Evolutionary conservation across 768 basidiomycete genomes (phyloP).

Genomic region (Tulasnella sp.): DNA sequence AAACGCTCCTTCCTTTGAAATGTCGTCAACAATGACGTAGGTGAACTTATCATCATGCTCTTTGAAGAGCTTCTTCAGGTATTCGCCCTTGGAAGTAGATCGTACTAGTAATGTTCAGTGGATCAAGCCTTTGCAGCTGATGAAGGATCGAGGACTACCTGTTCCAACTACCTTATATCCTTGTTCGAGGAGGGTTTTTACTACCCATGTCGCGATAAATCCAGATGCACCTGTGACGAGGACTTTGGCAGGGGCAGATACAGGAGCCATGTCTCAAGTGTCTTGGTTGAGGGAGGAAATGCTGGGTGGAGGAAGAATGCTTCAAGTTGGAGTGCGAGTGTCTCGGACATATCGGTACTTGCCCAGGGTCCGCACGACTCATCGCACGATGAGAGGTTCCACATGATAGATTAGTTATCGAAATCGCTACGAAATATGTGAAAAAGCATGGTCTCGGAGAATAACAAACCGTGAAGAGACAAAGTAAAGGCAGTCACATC

Average conservation of each 20-base stretch:
- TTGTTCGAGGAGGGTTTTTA: slow-evolving; percentile 12
- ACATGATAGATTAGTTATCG: too few species aligned
- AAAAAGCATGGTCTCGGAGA: too few species aligned
- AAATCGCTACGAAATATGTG: too few species aligned
- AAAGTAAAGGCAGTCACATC: too few species aligned
- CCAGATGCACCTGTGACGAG: slow-evolving; percentile 19
- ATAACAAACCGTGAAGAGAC: too few species aligned
- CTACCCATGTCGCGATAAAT: slow-evolving; percentile 16
- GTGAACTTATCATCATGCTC: slow-evolving; percentile 47
- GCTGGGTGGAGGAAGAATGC: too few species aligned
- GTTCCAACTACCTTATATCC: slow-evolving; percentile 16
- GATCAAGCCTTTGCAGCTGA: neutral
- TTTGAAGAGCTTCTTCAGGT: slow-evolving; percentile 43
- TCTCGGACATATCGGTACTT: too few species aligned
- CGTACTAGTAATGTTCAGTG: slow-evolving; percentile 35
- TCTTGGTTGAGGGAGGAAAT: too few species aligned
- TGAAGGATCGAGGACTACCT: too few species aligned
- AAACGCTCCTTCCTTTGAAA: slow-evolving; percentile 24
- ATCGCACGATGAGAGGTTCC: too few species aligned
- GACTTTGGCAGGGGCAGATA: slow-evolving; percentile 12
- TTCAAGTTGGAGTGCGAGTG: too few species aligned
- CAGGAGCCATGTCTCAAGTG: slow-evolving; percentile 18
- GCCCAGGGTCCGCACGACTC: too few species aligned
- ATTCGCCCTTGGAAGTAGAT: slow-evolving; percentile 43
- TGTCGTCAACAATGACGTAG: slow-evolving; percentile 42